Evolutionary conservation across 164 flowering plant genomes (phyloP), one percentile per base, ranked within the genome.

Genomic region (Aristolochia californica): DNA sequence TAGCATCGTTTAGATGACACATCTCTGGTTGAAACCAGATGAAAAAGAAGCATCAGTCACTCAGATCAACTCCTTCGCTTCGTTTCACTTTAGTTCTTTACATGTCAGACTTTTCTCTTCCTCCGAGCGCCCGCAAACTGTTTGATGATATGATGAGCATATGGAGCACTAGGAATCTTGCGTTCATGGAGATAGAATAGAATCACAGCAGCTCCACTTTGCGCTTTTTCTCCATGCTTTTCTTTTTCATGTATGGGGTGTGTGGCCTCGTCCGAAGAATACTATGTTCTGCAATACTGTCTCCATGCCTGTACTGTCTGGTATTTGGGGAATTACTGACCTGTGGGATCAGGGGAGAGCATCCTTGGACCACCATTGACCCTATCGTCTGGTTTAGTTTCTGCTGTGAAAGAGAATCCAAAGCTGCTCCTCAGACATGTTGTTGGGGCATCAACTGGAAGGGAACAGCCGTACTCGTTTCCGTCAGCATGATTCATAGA

Each of bases 121-220:
- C 50, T 47, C 50, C 15, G 50, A 47, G 10, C 22, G 50, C 20
- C 50, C 50, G 50, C 20, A 47, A 47, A 8, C 50, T 47, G 50
- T 47, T 47, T 34, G 40, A 2, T 34, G 40, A 34, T 34, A 5
- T 47, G 50, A 47, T 16, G 50, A 47, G 50, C 50, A 47, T 20
- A 47, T 4, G 13, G 50, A 47, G 50, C 50, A 47, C 50, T 34
- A 34, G 40, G 50, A 47, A 47, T 47, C 50, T 17, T 14, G 50
- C 20, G 15, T 27, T 56, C 22, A 38, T 38, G 49, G 60, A 45
- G 34, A 43, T 20, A 57, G 60, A 43, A 57, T 57, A 48, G 60
- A 57, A 57, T 57, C 49, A 7, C 60, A 40, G 21, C 59, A 13
- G 26, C 48, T 56, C 43, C 48, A 56, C 13, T 14, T 38, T 45